phyloP scores from a whole-genome alignment of 495 filamentous ascomycete genomes.

The Penicillium samsonianum region DNA sequence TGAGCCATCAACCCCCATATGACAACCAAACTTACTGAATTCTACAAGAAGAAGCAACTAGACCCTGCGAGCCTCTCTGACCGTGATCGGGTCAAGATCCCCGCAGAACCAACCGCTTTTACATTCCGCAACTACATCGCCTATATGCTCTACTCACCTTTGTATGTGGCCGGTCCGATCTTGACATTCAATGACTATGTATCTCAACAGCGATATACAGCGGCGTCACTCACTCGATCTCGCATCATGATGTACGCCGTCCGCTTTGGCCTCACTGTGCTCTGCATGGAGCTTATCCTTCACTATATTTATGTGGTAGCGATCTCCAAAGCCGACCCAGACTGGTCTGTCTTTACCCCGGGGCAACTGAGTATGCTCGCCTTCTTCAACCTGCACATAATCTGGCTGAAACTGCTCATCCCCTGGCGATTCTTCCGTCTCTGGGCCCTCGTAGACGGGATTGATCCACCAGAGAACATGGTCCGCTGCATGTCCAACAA shows the following conservation, averaged over 20 bases:
- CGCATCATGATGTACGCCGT: constrained; percentile 78
- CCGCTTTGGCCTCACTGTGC: constrained; percentile 76
- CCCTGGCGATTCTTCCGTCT: constrained; percentile 98
- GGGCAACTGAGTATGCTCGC: constrained; percentile 88
- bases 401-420: constrained; percentile 96
- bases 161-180: constrained; percentile 92
- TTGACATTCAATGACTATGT: constrained; percentile 98
- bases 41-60: constrained; percentile 94
- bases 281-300: constrained; percentile 92
- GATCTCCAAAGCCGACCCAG: constrained; percentile 77
- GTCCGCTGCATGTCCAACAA: constrained; percentile 95
- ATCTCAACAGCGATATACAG: constrained; percentile 74
- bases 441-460: constrained; percentile 84
- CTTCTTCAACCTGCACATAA: constrained; percentile 95
- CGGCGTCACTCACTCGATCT: constrained; percentile 62
- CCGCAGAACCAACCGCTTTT: constrained; percentile 70
- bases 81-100: constrained; percentile 75
- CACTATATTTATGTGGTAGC: constrained; percentile 94
- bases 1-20: constrained; percentile 7
- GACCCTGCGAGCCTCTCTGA: constrained; percentile 85
- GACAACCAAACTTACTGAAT: constrained; percentile 51
- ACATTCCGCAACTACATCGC: constrained; percentile 80
- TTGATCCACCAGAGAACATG: constrained; percentile 98
- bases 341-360: constrained; percentile 83
- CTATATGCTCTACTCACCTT: constrained; percentile 85